Conservation (phyloP, 352 stramenopile genomes). For the Saprolegnia parasitica region DNA sequence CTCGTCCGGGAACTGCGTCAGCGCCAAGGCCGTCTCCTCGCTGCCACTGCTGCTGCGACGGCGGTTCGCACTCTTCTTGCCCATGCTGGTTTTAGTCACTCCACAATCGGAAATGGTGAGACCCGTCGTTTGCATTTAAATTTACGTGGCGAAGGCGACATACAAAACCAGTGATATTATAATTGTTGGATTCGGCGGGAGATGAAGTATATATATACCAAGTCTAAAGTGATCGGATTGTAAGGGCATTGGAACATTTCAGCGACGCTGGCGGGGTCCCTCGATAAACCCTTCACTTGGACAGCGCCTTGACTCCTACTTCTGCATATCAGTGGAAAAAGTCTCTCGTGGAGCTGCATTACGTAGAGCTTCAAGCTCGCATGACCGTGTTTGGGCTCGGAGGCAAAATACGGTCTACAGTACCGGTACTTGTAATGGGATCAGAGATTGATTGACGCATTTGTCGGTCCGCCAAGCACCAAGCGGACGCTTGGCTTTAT, state of each 20-base stretch:
- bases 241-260: neutral
- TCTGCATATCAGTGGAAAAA: too few relatives aligned
- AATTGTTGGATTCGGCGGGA: neutral
- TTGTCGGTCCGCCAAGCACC: too few relatives aligned
- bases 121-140: neutral
- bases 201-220: neutral
- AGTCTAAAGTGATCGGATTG: neutral
- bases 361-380: too few relatives aligned
- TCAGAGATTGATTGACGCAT: too few relatives aligned
- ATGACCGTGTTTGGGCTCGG: too few relatives aligned
- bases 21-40: slow-evolving; percentile 2
- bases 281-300: neutral
- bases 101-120: slow-evolving; percentile 4
- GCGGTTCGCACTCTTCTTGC: slow-evolving; percentile 20
- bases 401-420: too few relatives aligned
- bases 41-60: slow-evolving; percentile 6
- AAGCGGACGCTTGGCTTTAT: too few relatives aligned
- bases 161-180: neutral
- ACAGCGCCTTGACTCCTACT: neutral
- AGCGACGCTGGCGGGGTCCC: neutral
- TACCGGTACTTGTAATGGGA: too few relatives aligned
- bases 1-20: slow-evolving; percentile 63
- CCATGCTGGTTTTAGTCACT: slow-evolving; percentile 21
- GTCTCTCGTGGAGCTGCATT: too few relatives aligned
- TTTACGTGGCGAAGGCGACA: neutral